Base-by-base conservation (phyloP, 176 grass and related monocot genomes). In the Rhipidocladum racemiflorum region DNA sequence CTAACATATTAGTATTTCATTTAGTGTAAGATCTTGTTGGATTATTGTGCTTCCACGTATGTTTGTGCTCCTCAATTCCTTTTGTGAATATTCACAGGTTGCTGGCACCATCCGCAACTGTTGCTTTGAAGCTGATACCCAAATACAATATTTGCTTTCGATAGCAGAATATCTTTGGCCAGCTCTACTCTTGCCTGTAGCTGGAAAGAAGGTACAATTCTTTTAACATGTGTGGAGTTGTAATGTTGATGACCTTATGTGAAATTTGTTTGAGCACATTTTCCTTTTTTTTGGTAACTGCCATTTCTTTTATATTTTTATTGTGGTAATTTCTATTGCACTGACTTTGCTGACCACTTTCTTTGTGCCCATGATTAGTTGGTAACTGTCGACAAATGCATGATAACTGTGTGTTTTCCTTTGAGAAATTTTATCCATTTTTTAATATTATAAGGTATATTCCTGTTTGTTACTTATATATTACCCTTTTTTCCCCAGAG, bases 161-260 rank as follows among this genome's bases (percentile, higher is more conserved):
- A 69, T 95, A 84, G 75, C 95, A 69, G 95, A 98, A 84, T 98
- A 93, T 90, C 88, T 98, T 80, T 98, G 95, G 95, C 95, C 95
- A 79, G 84, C 92, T 86, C 72, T 95, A 44, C 86, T 98, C 75
- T 86, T 98, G 17, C 92, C 92, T 74, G 92, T 95, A 76, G 90
- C 92, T 73, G 95, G 95, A 84, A 95, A 90, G 73, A 95, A 95
- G 95, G 95, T 98, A 65, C 23, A 55, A 0, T 56, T 89, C 30
- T 21, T 30, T 82, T 57, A 71, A 49, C 27, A 48, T 42, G 32
- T 35, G 42, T 53, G 9, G 17, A 28, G 29, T 51, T 74, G 13
- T 45, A 77, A n/a, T 75, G 48, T 55, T 75, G 7, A 40, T 9
- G 1, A 40, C 39, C 9, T 70, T 50, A 72, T 48, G 28, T 85